Base-by-base conservation (phyloP, 257 asterid species). In the Cinchona pubescens region DNA sequence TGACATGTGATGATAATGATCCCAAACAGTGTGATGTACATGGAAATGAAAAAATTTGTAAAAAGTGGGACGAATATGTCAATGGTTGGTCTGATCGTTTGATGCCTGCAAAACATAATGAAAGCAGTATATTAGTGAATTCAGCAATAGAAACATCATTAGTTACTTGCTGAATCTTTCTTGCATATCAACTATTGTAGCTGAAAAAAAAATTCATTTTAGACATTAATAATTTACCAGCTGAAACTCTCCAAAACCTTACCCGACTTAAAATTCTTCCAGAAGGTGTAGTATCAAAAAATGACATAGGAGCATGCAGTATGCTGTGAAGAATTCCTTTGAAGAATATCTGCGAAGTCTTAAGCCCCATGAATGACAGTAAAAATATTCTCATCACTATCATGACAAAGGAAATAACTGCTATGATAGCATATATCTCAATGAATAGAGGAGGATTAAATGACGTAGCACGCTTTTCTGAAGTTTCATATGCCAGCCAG, bases 281-380 rank as follows among this genome's bases (percentile, higher is more conserved):
- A 1, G 95, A 89, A n/a, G 97, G 97, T 30, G 97, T 92, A 9
- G 97, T 88, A 81, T 92, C 97, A 30, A 89, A 90, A 83, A 90
- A 92, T 7, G 96, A 87, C 96, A 92, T 89, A 0, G 97, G 96
- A 77, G 97, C 97, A 67, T 79, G 97, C 48, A 90, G 69, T 35
- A 86, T 81, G 73, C 92, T 87, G 25, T 74, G 49, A 45, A 90
- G 76, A 66, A 88, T 84, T 68, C 87, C 89, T 3, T 63, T 51
- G 67, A 92, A 92, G 58, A 88, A 87, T 62, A 75, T 68, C 69
- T 86, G 90, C 59, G 91, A 81, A 3, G 94, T 88, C 67, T 86
- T 85, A 43, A 90, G 84, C 15, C 96, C 89, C 61, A 90, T 70
- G 58, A 72, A 59, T 0, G 89, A 56, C 9, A 83, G 79, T 21